These are phyloP conservation scores for Teratosphaeriaceae sp. DNA, from an alignment of 2,329 filamentous ascomycete species.

Conservation along the genomic window DNA sequence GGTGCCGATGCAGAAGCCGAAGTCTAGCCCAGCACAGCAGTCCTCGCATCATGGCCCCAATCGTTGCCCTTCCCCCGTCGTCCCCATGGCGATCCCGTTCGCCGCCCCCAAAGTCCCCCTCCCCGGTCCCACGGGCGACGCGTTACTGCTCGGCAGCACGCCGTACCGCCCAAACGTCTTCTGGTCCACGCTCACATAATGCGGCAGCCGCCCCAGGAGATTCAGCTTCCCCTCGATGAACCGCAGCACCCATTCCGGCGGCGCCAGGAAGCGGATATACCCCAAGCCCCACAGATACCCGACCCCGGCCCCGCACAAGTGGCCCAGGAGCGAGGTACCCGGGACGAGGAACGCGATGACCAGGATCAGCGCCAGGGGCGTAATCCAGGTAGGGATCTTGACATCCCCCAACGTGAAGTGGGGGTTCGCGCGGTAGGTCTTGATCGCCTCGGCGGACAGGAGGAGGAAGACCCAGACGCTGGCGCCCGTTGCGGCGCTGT, in stretches of 20 bases:
- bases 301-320: conserved; percentile 73
- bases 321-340: conserved; percentile 76
- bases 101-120: conserved; percentile 23
- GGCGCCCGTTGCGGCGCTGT: conserved; percentile 72
- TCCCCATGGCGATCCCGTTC: conserved; percentile 44
- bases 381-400: conserved; percentile 87
- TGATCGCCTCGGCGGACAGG: conserved; percentile 76
- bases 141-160: conserved; percentile 56
- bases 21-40: no score
- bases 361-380: conserved; percentile 70
- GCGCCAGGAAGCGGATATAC: conserved; percentile 82
- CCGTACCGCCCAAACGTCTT: conserved; percentile 94
- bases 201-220: conserved; percentile 72
- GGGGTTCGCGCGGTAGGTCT: conserved; percentile 76
- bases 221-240: conserved; percentile 89
- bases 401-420: conserved; percentile 59
- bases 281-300: conserved; percentile 87
- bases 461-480: conserved; percentile 93
- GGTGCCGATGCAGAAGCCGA: no score
- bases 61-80: conserved; percentile 38
- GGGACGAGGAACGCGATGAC: conserved; percentile 72
- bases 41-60: no score
- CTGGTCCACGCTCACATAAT: conserved; percentile 91
- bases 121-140: conserved; percentile 16
- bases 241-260: conserved; percentile 78